Percentiles rank a stretch among this genome's conserved stretches.
Conservation (phyloP, 225 moss, liverwort and hornwort genomes). For the Antitrichia curtipendula region DNA sequence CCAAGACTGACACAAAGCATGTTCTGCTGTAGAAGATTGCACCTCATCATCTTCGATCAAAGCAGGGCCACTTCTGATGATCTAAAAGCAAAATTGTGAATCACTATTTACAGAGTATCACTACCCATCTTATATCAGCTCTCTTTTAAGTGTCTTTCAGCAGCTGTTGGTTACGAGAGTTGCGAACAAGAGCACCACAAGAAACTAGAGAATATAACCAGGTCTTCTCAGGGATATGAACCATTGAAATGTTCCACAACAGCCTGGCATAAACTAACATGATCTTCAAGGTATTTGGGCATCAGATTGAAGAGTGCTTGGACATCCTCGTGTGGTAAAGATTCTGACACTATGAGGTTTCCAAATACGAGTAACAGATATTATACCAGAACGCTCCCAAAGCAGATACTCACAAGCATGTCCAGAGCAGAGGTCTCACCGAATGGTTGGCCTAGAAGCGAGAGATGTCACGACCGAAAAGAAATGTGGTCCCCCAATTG, state of each 20-base stretch:
- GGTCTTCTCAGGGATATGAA: neutral
- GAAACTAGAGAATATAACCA: neutral
- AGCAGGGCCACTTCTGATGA: neutral
- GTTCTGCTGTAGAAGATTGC: neutral
- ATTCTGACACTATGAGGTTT: neutral
- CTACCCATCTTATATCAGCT: neutral
- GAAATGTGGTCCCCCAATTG: constrained; percentile 69
- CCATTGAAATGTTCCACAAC: neutral
- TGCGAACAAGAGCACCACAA: neutral
- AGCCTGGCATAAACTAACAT: too few species aligned
- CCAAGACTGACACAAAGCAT: neutral
- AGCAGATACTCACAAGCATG: neutral
- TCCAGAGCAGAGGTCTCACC: neutral
- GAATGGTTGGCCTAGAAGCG: constrained; percentile 25
- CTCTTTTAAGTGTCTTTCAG: neutral
- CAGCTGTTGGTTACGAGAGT: neutral
- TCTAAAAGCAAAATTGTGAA: neutral
- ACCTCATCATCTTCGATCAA: neutral
- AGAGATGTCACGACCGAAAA: constrained; percentile 79
- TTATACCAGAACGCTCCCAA: neutral
- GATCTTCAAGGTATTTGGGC: too few species aligned
- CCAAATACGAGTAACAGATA: neutral
- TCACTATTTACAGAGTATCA: neutral
- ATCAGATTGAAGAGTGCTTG: neutral
- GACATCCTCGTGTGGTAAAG: neutral